Evolutionary conservation across 495 filamentous ascomycete species (phyloP), one percentile per base, ranked within the genome.

Genomic region (Penicillium robsamsonii): DNA sequence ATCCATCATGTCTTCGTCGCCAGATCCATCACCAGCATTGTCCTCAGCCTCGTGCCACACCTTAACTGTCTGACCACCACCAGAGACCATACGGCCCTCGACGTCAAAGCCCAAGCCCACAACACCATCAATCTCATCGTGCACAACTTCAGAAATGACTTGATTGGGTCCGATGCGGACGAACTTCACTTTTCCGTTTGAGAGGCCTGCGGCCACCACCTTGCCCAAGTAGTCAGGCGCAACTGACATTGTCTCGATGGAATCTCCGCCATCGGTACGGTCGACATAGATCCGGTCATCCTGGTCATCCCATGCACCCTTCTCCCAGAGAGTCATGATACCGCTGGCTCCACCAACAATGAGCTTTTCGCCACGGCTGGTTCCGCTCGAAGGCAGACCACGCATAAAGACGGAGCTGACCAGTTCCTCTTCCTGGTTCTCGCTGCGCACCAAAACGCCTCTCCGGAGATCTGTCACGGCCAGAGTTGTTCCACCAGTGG

Each of bases 371-470:
- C 88, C 89, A 24, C 85, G 84, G 53, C 74, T 81, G 24, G 72
- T 76, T 50, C 87, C 84, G 18, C 82, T 77, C 37, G 83, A 81
- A 3, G 83, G 75, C 31, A 92, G 78, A 2, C 85, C 82, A 7
- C 79, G 78, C 22, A 96, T 86, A 68, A 89, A 88, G 7, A 82
- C 75, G 1, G 88, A 88, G 67, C 87, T 89, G 13, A 96, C 80
- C 53, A 97, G 70, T 69, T 97, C 94, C 55, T 96, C 94, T 58
- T 92, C 94, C 64, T 97, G 92, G 64, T 96, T 89, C 66, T 96
- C 94, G 59, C 90, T 95, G 49, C 84, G 84, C 18, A 91, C 85
- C 11, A 97, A 70, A 1, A 96, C 88, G 5, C 90, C 90, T 31
- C 86, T 78, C 22, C 94, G 83, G 7, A 96, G 76, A 73, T 98